Evolutionary conservation across 257 asterid species (phyloP).

Genomic region (Lithospermum erythrorhizon): DNA sequence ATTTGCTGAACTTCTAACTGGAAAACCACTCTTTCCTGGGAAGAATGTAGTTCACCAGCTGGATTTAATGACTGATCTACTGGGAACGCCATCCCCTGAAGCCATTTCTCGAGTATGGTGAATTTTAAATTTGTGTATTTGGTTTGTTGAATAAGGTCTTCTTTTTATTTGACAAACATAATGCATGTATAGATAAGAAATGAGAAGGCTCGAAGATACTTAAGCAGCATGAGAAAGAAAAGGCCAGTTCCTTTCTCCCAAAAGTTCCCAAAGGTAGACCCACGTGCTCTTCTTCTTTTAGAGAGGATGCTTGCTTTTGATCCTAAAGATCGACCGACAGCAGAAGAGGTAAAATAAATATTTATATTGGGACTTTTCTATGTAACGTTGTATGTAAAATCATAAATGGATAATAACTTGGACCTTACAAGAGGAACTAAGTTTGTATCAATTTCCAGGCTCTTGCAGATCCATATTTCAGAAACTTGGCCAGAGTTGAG

Average conservation of each 20-base stretch:
- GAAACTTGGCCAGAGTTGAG: slow-evolving; percentile 93
- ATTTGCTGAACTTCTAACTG: slow-evolving; percentile 85
- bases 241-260: slow-evolving; percentile 64
- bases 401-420: not conserved
- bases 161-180: slow-evolving; percentile 11
- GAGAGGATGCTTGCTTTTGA: slow-evolving; percentile 96
- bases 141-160: slow-evolving; percentile 3
- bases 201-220: slow-evolving; percentile 93
- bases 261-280: slow-evolving; percentile 84
- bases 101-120: slow-evolving; percentile 70
- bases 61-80: slow-evolving; percentile 85
- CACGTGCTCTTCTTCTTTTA: slow-evolving; percentile 72
- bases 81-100: slow-evolving; percentile 91
- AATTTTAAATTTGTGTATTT: not conserved
- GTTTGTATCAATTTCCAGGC: slow-evolving; percentile 47
- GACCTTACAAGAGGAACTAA: slow-evolving; percentile 15
- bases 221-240: slow-evolving; percentile 95
- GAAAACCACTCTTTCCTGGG: slow-evolving; percentile 92
- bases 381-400: not conserved
- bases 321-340: slow-evolving; percentile 87
- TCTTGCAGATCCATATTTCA: slow-evolving; percentile 96
- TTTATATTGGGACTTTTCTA: not conserved
- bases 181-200: slow-evolving; percentile 64
- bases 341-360: slow-evolving; percentile 58
- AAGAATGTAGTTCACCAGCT: slow-evolving; percentile 95